phyloP scores from a whole-genome alignment of 768 basidiomycete genomes.

The Lactarius tabidus region DNA sequence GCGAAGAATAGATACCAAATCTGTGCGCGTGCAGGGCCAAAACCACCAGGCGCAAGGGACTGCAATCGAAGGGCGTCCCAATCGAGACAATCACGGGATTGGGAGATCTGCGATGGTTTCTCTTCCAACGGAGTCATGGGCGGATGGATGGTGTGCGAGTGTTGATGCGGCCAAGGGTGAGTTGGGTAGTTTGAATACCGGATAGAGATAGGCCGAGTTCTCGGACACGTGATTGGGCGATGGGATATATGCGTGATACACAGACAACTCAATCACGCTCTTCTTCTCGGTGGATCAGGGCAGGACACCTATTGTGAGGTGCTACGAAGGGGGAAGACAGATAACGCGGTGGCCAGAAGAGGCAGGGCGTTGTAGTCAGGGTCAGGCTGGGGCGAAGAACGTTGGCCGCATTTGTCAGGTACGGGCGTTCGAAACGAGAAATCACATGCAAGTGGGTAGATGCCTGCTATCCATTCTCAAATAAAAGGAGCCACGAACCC shows the following conservation, averaged over 20 bases:
- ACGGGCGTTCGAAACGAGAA: neutral
- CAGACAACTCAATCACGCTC: neutral
- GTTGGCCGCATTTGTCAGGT: neutral
- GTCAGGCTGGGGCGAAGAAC: neutral
- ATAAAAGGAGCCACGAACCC: conserved; percentile 5
- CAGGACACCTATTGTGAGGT: too few relatives aligned
- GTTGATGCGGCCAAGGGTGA: too few relatives aligned
- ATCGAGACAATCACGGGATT: conserved; percentile 28
- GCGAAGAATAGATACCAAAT: conserved; percentile 48
- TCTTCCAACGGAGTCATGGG: neutral
- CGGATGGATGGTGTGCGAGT: neutral
- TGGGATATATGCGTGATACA: neutral
- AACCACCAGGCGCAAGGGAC: conserved; percentile 60
- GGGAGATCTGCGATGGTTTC: neutral
- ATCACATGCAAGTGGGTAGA: conserved; percentile 17
- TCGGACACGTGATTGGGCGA: neutral
- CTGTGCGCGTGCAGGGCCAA: conserved; percentile 49
- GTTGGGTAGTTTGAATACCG: neutral
- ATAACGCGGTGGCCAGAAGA: neutral
- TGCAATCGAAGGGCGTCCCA: conserved; percentile 45
- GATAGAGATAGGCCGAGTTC: neutral
- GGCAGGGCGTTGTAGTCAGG: neutral
- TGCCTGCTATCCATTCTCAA: neutral
- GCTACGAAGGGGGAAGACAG: too few relatives aligned
- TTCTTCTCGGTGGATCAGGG: neutral